Evolutionary conservation across 2,329 filamentous ascomycete species (phyloP), one percentile per base, ranked within the genome.

Genomic region (Teratosphaeria epicoccoides): DNA sequence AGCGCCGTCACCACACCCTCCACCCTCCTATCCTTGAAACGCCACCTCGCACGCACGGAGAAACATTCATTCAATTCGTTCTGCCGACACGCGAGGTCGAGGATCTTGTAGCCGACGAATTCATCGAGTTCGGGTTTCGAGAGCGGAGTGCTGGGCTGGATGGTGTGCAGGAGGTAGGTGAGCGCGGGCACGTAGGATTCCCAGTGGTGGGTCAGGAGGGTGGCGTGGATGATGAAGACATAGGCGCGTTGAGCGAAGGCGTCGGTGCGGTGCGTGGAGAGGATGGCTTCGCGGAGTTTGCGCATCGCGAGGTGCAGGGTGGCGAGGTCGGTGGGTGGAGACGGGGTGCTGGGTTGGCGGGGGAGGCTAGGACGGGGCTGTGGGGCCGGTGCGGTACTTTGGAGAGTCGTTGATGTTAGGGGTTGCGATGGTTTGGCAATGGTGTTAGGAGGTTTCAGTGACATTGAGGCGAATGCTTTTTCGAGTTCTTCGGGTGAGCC

Each of bases 151-250:
- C 75, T 68, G 0, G 77, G 74, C 61, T 94, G 86, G 55, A 97
- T 82, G 6, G 73, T 71, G 44, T 82, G 78, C 11, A 98, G 75
- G 2, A 96, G 78, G 61, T 95, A 82, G 37, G 86, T 78, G 22
- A 97, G 80, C 1, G 91, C 88, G 0, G 91, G 88, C 57, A 91
- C 85, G 68, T 97, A 98, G 1, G 89, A 89, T 60, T 95, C 88
- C 60, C 85, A 86, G 60, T 94, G 84, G 57, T 83, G 82, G 52
- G 85, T 82, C 28, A 95, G 79, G 56, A 98, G 84, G 23, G 87
- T 83, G 24, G 90, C 77, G 50, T 90, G 85, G 61, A 95, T 87
- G 62, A 87, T 88, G 74, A 97, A 97, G 56, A 95, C 82, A 70
- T 97, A 95, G 14, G 84, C 87, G 60, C 89, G 83, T n/a, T 86